These are phyloP conservation scores for Ophiorrhiza pumila DNA, from an alignment of 257 asterid genomes.

Conservation along the genomic window DNA sequence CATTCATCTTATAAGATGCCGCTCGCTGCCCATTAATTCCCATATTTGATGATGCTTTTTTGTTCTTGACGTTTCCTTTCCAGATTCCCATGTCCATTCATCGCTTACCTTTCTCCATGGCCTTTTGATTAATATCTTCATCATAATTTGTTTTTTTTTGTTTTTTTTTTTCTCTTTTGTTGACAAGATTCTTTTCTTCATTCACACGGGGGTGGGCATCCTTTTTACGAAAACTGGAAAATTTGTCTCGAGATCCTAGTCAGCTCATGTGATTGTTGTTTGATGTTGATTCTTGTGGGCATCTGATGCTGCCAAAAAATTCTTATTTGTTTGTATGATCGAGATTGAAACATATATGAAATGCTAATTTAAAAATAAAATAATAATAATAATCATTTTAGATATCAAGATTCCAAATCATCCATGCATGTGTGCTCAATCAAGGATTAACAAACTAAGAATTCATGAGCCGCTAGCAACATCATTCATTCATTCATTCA, in stretches of 20 bases:
- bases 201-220: too few species aligned
- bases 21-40: background rate
- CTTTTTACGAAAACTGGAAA: too few species aligned
- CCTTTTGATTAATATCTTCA: slow-evolving; percentile 3
- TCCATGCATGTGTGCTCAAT: background rate
- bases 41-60: slow-evolving; percentile 1
- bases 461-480: background rate
- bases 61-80: slow-evolving; percentile 13
- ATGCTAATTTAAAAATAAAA: too few species aligned
- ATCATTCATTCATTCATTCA: too few species aligned
- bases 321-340: too few species aligned
- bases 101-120: slow-evolving; percentile 1
- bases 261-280: background rate
- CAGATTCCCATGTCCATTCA: slow-evolving; percentile 24
- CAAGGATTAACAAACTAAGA: background rate
- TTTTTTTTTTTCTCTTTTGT: background rate
- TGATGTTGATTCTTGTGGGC: slow-evolving; percentile 16
- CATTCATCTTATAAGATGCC: background rate
- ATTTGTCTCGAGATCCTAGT: slow-evolving; percentile 18
- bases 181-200: slow-evolving; percentile 15
- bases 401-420: too few species aligned
- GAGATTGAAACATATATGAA: too few species aligned
- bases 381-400: too few species aligned
- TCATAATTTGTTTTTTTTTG: background rate
- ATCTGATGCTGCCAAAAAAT: slow-evolving; percentile 18